phyloP scores from a whole-genome alignment of 805 yeast genomes.

The Jamesozyma lodderae region DNA sequence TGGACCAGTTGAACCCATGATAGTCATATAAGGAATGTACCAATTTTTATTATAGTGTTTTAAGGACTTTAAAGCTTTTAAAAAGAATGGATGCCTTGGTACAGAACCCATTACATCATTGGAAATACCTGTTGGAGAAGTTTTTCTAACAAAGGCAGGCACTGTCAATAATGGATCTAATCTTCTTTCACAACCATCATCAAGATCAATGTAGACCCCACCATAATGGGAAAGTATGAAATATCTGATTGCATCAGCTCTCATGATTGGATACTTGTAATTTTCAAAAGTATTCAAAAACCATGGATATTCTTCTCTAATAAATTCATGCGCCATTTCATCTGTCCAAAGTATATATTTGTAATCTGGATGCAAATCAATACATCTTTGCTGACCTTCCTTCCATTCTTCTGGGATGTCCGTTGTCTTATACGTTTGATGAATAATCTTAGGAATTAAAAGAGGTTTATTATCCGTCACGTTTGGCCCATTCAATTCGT shows the following conservation, averaged over 20 bases:
- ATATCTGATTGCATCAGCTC: slow-evolving; percentile 88
- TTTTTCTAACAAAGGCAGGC: slow-evolving; percentile 81
- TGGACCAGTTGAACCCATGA: slow-evolving; percentile 92
- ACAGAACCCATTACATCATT: slow-evolving; percentile 90
- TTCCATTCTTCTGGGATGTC: slow-evolving; percentile 77
- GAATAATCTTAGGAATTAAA: slow-evolving; percentile 81
- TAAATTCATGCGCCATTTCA: slow-evolving; percentile 68
- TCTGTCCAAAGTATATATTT: slow-evolving; percentile 89
- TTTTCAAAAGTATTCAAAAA: slow-evolving; percentile 68
- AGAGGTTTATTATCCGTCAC: slow-evolving; percentile 19
- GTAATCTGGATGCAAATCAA: slow-evolving; percentile 77
- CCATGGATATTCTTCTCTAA: slow-evolving; percentile 77
- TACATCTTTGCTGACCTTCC: slow-evolving; percentile 66
- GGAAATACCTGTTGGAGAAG: slow-evolving; percentile 83
- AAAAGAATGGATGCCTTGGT: slow-evolving; percentile 79
- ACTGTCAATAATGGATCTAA: slow-evolving; percentile 73
- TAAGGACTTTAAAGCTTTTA: slow-evolving; percentile 56
- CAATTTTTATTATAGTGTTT: slow-evolving; percentile 61
- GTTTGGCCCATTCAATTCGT: slow-evolving; percentile 46
- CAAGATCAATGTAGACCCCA: slow-evolving; percentile 84
- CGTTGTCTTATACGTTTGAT: slow-evolving; percentile 80
- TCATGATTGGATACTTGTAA: slow-evolving; percentile 71
- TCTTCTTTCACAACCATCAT: slow-evolving; percentile 74
- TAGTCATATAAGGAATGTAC: slow-evolving; percentile 80
- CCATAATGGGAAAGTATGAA: slow-evolving; percentile 78